Evolutionary conservation across 768 basidiomycete genomes (phyloP).

Genomic region (Porphyrellus cyaneotinctus): DNA sequence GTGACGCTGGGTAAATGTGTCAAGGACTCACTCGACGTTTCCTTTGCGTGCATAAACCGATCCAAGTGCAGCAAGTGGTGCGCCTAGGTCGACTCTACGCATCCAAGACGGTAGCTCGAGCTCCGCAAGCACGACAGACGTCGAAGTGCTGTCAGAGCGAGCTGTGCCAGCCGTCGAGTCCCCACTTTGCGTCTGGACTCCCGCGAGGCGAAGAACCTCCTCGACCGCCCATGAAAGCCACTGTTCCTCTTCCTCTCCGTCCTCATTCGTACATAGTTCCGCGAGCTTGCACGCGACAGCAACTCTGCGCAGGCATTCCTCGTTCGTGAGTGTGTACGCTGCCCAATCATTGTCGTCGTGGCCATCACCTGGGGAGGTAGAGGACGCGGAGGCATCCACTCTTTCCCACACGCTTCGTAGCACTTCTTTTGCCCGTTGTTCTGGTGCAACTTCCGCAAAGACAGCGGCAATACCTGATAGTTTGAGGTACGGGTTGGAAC

Average conservation of each 20-base stretch:
- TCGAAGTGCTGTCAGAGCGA: background rate
- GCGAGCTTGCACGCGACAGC: conserved; percentile 45
- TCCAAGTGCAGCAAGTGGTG: conserved; percentile 65
- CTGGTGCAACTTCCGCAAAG: conserved; percentile 47
- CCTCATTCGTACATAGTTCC: conserved; percentile 34
- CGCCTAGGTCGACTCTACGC: conserved; percentile 54
- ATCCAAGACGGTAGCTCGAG: conserved; percentile 61
- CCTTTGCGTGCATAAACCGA: conserved; percentile 55
- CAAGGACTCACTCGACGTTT: conserved; percentile 38
- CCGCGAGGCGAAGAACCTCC: conserved; percentile 35
- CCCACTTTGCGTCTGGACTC: conserved; percentile 4
- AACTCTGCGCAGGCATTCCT: conserved; percentile 43
- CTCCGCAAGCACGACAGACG: conserved; percentile 40
- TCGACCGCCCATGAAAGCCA: conserved; percentile 44
- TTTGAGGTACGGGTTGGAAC: conserved; percentile 56
- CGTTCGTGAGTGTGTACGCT: conserved; percentile 26
- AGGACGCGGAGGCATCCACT: conserved; percentile 1
- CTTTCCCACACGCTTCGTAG: conserved; percentile 24
- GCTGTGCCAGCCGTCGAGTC: background rate
- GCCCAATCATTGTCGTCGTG: conserved; percentile 14
- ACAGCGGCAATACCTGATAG: conserved; percentile 62
- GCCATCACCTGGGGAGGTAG: conserved; percentile 1
- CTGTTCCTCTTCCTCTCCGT: conserved; percentile 37
- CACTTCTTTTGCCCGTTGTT: conserved; percentile 24
- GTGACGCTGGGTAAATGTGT: background rate